Base-by-base conservation (phyloP, 495 filamentous ascomycete genomes). In the Elaphomyces granulatus region DNA sequence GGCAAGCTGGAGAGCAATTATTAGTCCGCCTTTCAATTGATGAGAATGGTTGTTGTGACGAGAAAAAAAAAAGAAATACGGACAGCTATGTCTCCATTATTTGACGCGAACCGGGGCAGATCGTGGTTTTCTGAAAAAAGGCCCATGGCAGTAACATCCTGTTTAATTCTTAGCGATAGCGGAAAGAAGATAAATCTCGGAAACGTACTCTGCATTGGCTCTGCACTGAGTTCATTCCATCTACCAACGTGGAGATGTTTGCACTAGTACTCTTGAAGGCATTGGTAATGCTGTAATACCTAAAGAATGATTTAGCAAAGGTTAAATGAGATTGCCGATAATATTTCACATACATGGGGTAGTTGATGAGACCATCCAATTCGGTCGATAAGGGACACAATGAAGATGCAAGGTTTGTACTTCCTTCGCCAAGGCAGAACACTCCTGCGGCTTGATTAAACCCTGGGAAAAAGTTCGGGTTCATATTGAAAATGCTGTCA, bases 71-170 rank as follows among this genome's bases (percentile, higher is more conserved):
- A 9, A 35, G 34, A 37, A 36, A 36, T 34, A 43, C 51, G 21
- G 20, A 58, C 57, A 17, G 56, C 42, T 31, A 53, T 47, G 42
- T 67, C 63, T 16, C 53, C 38, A n/a, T 60, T 62, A 66, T 64
- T 53, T 8, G 77, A 76, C 3, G 79, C 58, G 54, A 83, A 84
- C 2, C 82, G 72, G 2, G 71, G 60, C 14, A 75, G 68, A 53
- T 92, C 83, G 48, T 92, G 84, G 49, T 92, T 92, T 47, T 88
- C 83, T 9, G 77, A 42, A 57, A 92, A 92, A 2, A 67, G 77
- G 20, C 82, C 81, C 4, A 83, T 65, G 1, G 83, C 60, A 6
- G 66, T 68, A 4, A 62, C 59, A 46, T 80, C 74, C 16, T 28
- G 23, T 12, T 28, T 12, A n/a, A n/a, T n/a, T n/a, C n/a, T n/a